These are phyloP conservation scores for Moricandia moricandioides DNA, from an alignment of 345 rosid species.

Conservation along the genomic window DNA sequence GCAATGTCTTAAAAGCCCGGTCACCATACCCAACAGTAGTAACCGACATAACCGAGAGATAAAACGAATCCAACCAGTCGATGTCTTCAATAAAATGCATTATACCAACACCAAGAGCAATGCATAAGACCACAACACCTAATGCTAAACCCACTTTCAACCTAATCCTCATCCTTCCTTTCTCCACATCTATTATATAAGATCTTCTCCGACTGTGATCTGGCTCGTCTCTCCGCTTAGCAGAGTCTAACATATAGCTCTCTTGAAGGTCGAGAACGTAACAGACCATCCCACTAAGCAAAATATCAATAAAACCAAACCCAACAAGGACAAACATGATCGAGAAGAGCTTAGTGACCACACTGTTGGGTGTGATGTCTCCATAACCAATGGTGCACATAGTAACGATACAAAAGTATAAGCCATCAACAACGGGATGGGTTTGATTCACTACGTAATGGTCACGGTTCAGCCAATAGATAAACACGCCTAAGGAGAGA, in stretches of 20 bases:
- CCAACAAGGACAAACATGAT: constrained; percentile 85
- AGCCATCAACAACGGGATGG: constrained; percentile 85
- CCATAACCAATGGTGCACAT: constrained; percentile 98
- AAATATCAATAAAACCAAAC: constrained; percentile 79
- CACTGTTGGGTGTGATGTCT: constrained; percentile 76
- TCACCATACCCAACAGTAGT: constrained; percentile 96
- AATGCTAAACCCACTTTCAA: constrained; percentile 92
- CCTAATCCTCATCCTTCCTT: constrained; percentile 96
- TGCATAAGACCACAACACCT: constrained; percentile 85
- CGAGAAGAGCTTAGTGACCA: constrained; percentile 75
- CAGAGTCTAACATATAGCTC: too few relatives aligned
- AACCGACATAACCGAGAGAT: constrained; percentile 34
- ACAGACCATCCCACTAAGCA: constrained; percentile 92
- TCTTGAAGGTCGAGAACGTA: constrained; percentile 73
- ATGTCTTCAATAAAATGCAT: constrained; percentile 87
- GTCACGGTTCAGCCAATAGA: constrained; percentile 66
- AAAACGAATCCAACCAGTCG: constrained; percentile 82
- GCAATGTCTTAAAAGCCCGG: constrained; percentile 64
- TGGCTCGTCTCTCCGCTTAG: constrained; percentile 30
- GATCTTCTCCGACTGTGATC: constrained; percentile 45
- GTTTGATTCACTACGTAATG: constrained; percentile 60
- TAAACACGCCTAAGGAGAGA: constrained; percentile 67
- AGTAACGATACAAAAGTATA: constrained; percentile 89
- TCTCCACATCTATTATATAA: constrained; percentile 78
- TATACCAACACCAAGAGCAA: constrained; percentile 71